Evolutionary conservation across 2,329 filamentous ascomycete species (phyloP), one percentile per base, ranked within the genome.

Genomic region (Fusarium setosum): DNA sequence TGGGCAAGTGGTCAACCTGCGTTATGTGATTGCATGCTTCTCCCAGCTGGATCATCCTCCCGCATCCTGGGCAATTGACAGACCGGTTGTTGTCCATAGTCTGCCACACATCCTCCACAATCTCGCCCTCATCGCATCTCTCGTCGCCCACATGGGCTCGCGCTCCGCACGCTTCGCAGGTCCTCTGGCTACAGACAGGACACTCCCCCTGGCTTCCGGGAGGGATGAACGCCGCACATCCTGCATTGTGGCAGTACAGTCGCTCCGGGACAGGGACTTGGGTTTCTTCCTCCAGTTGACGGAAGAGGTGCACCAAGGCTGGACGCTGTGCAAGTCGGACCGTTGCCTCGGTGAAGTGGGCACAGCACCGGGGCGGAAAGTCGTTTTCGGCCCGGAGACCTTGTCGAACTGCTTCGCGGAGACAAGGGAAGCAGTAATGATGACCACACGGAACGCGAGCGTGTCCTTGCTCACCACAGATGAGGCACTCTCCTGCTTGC

Each of bases 21-120:
- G 59, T 72, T 48, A 73, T 65, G 15, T 74, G 70, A 17, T 74
- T 74, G 20, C 72, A 73, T 0, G 71, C 72, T 10, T 69, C 65
- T 1, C 20, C 10, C 5, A 74, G 31, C 6, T 54, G 42, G 15
- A 73, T 45, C 55, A 70, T 64, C 11, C 65, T 60, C 3, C 66
- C 69, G 21, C 72, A 74, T 2, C 13, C 20, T 1, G 71, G 72
- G 10, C 72, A 73, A 31, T 72, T 67, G 2, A 73, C 71, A 2
- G 55, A 32, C 5, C 35, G 51, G 10, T 71, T 63, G 2, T n/a
- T 29, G 18, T 73, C 69, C 72, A 73, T 73, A 4, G 50, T 61
- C 17, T 63, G 68, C 70, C 66, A 74, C 9, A 72, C 48, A 15
- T 72, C 66, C 51, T 72, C 72, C 8, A 42, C 31, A 1, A 34